Conservation (phyloP, 495 filamentous ascomycete species). For the Podospora sp. region DNA sequence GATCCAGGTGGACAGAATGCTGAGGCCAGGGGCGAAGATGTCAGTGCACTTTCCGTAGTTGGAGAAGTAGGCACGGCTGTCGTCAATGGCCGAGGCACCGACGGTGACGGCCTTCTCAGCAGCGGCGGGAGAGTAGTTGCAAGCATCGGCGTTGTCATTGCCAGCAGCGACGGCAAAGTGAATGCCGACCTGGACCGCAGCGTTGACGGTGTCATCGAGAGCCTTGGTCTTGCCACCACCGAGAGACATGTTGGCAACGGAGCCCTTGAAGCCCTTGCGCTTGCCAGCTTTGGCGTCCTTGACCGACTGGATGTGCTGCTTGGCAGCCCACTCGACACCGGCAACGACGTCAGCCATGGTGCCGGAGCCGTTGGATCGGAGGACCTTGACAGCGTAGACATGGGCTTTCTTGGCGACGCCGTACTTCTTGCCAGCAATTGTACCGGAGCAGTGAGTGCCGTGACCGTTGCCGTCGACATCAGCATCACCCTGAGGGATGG, state of each 20-base stretch:
- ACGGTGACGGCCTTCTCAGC: slow-evolving; percentile 94
- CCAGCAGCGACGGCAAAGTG: slow-evolving; percentile 98
- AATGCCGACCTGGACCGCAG: slow-evolving; percentile 84
- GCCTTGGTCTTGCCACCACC: slow-evolving; percentile 93
- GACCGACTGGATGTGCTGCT: slow-evolving; percentile 71
- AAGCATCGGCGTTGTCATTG: slow-evolving; percentile 98
- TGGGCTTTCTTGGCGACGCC: slow-evolving; percentile 99
- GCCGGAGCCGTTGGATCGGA: slow-evolving; percentile 95
- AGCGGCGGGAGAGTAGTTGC: slow-evolving; percentile 98
- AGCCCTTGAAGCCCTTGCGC: slow-evolving; percentile 96
- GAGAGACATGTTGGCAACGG: slow-evolving; percentile 98
- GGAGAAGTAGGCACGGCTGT: slow-evolving; percentile 99
- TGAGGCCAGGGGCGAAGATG: slow-evolving; percentile 97
- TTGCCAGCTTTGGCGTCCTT: slow-evolving; percentile 77
- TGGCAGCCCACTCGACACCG: slow-evolving; percentile 94
- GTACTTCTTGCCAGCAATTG: slow-evolving; percentile 95
- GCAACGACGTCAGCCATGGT: slow-evolving; percentile 98
- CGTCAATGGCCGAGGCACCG: slow-evolving; percentile 87
- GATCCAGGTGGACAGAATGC: slow-evolving; percentile 97
- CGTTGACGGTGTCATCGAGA: slow-evolving; percentile 91
- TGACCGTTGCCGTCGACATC: slow-evolving; percentile 98
- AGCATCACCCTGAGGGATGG: slow-evolving; percentile 78
- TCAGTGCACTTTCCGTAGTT: slow-evolving; percentile 99
- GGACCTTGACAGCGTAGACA: slow-evolving; percentile 95
- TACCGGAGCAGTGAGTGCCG: slow-evolving; percentile 99